Conservation (phyloP, 139 green algal genomes). For the Zygnema cylindricum region DNA sequence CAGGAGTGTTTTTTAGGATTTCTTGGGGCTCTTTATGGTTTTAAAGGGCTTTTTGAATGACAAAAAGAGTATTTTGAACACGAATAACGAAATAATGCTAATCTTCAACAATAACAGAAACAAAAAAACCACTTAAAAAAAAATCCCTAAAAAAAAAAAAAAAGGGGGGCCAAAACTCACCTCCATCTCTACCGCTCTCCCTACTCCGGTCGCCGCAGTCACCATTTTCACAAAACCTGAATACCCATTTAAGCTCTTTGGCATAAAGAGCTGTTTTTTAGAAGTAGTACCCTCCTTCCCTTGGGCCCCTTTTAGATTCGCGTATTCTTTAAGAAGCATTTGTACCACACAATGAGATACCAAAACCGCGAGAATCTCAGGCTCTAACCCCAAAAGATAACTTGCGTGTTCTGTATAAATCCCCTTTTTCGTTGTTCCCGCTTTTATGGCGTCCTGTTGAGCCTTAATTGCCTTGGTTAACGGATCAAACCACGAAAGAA, state of each 20-base stretch:
- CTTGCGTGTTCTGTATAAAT: not conserved
- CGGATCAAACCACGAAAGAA: conserved; percentile 30
- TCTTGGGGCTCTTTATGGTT: too few relatives aligned
- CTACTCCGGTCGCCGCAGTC: not conserved
- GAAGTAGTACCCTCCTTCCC: not conserved
- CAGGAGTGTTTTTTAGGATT: too few relatives aligned
- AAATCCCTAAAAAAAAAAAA: too few relatives aligned
- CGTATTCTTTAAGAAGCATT: conserved; percentile 5
- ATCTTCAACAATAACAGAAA: not conserved
- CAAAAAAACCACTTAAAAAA: too few relatives aligned
- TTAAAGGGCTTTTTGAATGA: too few relatives aligned
- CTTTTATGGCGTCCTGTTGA: conserved; percentile 1
- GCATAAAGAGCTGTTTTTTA: not conserved
- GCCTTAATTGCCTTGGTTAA: not conserved
- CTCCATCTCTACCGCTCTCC: conserved; percentile 1
- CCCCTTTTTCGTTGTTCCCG: not conserved
- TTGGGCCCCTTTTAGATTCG: not conserved
- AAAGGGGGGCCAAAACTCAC: not conserved
- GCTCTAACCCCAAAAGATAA: not conserved
- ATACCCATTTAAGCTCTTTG: not conserved
- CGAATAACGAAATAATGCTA: too few relatives aligned
- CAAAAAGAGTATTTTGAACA: too few relatives aligned
- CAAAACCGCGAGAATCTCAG: conserved; percentile 24
- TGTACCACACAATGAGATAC: conserved; percentile 6
- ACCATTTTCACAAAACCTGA: not conserved